Percentiles rank a stretch among this genome's conserved stretches.
phyloP scores from a whole-genome alignment of 1,139 yeast genomes.

The Suhomyces guaymorum region DNA sequence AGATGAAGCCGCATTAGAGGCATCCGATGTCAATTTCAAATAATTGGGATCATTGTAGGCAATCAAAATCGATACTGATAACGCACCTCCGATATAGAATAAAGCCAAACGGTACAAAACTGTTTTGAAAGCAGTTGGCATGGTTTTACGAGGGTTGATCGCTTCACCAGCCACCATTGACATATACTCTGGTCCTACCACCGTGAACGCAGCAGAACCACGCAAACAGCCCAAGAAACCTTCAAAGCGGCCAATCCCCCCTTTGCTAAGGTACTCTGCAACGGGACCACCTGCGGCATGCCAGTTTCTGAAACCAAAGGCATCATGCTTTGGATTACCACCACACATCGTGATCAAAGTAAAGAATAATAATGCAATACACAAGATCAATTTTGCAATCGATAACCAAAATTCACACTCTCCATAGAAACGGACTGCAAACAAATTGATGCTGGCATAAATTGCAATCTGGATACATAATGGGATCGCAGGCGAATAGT shows the following conservation, averaged over 20 bases:
- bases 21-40: slow-evolving; percentile 23
- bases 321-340: slow-evolving; percentile 70
- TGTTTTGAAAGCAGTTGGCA: slow-evolving; percentile 77
- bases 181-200: slow-evolving; percentile 84
- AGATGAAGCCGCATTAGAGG: slow-evolving; percentile 34
- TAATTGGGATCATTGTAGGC: slow-evolving; percentile 44
- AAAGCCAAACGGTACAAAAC: slow-evolving; percentile 71
- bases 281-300: slow-evolving; percentile 48
- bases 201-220: slow-evolving; percentile 62
- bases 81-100: slow-evolving; percentile 59
- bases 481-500: slow-evolving; percentile 67
- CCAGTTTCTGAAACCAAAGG: slow-evolving; percentile 71
- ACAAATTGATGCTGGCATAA: slow-evolving; percentile 63
- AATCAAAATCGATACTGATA: slow-evolving; percentile 41
- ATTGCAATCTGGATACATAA: slow-evolving; percentile 62
- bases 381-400: slow-evolving; percentile 67
- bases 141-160: slow-evolving; percentile 68
- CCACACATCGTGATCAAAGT: slow-evolving; percentile 83
- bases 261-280: slow-evolving; percentile 55
- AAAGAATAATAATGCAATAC: slow-evolving; percentile 70
- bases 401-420: slow-evolving; percentile 83
- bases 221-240: slow-evolving; percentile 65
- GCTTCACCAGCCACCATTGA: slow-evolving; percentile 86
- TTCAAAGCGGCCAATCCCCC: slow-evolving; percentile 64
- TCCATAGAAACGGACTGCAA: slow-evolving; percentile 75